Conservation (phyloP, 768 basidiomycete genomes). For the Fomitopsis serialis region DNA sequence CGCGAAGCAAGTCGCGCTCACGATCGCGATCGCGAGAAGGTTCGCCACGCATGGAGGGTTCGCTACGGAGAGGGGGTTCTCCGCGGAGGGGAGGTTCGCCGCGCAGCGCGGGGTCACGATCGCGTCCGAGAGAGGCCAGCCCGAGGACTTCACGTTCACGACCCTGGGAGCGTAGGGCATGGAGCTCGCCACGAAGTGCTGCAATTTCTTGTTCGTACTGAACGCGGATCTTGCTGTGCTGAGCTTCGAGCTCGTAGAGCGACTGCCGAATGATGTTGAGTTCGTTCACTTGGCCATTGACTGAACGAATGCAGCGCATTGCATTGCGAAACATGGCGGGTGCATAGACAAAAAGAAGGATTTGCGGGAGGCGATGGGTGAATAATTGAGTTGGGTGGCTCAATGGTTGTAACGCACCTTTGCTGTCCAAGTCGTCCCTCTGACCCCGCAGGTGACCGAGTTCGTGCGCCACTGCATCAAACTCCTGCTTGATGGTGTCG, state of each 20-base stretch:
- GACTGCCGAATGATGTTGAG: constrained; percentile 85
- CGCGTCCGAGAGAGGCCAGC: constrained; percentile 21
- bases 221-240: constrained; percentile 80
- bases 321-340: neutral
- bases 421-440: constrained; percentile 85
- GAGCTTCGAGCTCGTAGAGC: constrained; percentile 86
- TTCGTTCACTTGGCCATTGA: constrained; percentile 82
- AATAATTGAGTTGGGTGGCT: neutral
- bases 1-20: constrained; percentile 24
- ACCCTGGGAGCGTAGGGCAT: constrained; percentile 40
- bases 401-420: constrained; percentile 51
- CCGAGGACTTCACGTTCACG: constrained; percentile 22
- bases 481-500: constrained; percentile 79
- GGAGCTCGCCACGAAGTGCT: constrained; percentile 64
- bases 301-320: constrained; percentile 29
- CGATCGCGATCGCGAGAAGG: constrained; percentile 14
- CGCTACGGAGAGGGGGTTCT: constrained; percentile 1
- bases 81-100: neutral
- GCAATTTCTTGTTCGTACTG: constrained; percentile 84
- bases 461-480: constrained; percentile 70
- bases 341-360: neutral
- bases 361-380: neutral
- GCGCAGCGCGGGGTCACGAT: constrained; percentile 18
- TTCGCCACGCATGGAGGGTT: neutral
- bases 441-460: constrained; percentile 63